A percentile compares a stretch with the other conserved stretches of the same genome.
phyloP scores from a whole-genome alignment of 2,329 filamentous ascomycete genomes.

The Bretziella fagacearum region DNA sequence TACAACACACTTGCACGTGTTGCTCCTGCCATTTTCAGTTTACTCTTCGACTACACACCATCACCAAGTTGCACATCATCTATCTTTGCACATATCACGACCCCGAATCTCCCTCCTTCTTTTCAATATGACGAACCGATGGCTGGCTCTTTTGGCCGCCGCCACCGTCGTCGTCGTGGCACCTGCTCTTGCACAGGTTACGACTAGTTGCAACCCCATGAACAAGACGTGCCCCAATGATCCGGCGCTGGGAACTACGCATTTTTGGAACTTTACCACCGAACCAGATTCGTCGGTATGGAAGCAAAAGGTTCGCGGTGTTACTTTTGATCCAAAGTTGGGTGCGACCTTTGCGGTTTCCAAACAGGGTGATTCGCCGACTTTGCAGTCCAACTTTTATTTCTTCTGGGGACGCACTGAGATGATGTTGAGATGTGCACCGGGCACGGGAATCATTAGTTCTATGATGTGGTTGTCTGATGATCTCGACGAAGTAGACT shows the following conservation, averaged over 20 bases:
- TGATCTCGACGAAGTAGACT: conserved; percentile 75
- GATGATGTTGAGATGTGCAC: conserved; percentile 58
- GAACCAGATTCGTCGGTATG: conserved; percentile 44
- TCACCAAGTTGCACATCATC: neutral
- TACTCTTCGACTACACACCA: too few relatives aligned
- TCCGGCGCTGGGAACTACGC: conserved; percentile 48
- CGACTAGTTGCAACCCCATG: conserved; percentile 60
- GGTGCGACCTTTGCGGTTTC: conserved; percentile 58
- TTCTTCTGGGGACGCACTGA: conserved; percentile 75
- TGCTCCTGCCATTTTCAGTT: too few relatives aligned
- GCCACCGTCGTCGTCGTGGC: conserved; percentile 21
- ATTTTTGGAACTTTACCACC: conserved; percentile 47
- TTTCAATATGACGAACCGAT: neutral
- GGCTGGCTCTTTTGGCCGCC: conserved; percentile 18
- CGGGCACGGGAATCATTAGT: conserved; percentile 60
- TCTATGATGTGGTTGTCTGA: conserved; percentile 72
- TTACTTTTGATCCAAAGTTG: conserved; percentile 41
- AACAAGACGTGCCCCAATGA: conserved; percentile 53
- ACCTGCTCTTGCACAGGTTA: conserved; percentile 51
- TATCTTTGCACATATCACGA: neutral
- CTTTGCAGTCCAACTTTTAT: conserved; percentile 63
- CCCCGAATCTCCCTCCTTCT: neutral
- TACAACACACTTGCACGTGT: too few relatives aligned
- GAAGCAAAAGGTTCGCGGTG: conserved; percentile 48
- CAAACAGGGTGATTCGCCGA: conserved; percentile 57